Percentiles rank a stretch among this genome's conserved stretches.
Evolutionary conservation across 1,139 yeast species (phyloP).

Genomic region (Taphrina deformans): DNA sequence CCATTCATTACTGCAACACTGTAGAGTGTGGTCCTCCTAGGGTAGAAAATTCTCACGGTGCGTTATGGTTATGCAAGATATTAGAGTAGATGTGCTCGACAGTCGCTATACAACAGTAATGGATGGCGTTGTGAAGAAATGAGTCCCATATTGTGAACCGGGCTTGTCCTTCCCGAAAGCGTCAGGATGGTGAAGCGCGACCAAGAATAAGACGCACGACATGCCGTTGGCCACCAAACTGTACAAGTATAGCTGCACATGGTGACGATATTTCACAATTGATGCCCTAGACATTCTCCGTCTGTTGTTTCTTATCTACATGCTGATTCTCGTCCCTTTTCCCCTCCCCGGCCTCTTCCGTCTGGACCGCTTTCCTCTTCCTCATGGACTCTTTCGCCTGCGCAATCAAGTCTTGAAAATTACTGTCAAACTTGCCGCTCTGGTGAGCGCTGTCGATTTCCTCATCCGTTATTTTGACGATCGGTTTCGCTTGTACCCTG

Average conservation of each 20-base stretch:
- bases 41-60: background rate
- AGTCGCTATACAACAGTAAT: background rate
- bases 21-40: background rate
- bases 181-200: too few species aligned
- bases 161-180: too few species aligned
- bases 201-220: too few species aligned
- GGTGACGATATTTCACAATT: background rate
- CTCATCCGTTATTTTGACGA: conserved; percentile 23
- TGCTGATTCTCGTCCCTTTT: background rate
- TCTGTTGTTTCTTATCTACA: background rate
- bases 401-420: conserved; percentile 55
- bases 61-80: background rate
- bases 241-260: too few species aligned
- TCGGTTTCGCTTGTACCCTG: conserved; percentile 18
- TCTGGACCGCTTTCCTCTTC: conserved; percentile 8
- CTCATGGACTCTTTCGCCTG: conserved; percentile 49
- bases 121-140: background rate
- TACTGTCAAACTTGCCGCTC: conserved; percentile 54
- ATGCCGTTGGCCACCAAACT: too few species aligned
- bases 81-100: background rate
- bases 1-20: conserved; percentile 60
- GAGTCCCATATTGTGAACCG: too few species aligned
- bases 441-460: conserved; percentile 53
- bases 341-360: background rate
- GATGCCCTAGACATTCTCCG: background rate